Percentiles rank a stretch among this genome's conserved stretches.
Evolutionary conservation across 305 asterid genomes (phyloP).

Genomic region (Solanum hybrid): DNA sequence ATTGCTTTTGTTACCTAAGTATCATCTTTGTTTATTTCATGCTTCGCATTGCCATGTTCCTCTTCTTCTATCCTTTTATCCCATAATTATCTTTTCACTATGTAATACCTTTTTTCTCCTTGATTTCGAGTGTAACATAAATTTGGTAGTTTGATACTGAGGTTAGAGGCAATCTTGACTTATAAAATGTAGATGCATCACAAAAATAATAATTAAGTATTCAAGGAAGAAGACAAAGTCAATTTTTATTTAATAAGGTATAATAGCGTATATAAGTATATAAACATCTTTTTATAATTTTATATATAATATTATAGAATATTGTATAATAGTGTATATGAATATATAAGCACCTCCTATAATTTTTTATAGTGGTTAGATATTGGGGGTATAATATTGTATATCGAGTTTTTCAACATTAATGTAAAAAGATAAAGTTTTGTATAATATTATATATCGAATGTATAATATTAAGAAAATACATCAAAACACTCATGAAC

Average conservation of each 20-base stretch:
- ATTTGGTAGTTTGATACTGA: neutral
- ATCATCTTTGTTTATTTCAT: too few relatives aligned
- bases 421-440: too few relatives aligned
- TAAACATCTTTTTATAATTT: neutral
- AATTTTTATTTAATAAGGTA: neutral
- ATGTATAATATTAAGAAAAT: too few relatives aligned
- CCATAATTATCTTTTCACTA: too few relatives aligned
- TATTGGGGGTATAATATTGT: neutral
- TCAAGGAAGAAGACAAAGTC: neutral
- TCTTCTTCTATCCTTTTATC: neutral
- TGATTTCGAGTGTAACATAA: too few relatives aligned
- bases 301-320: too few relatives aligned
- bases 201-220: too few relatives aligned
- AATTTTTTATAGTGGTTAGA: neutral
- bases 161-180: neutral
- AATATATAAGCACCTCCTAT: neutral
- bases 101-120: too few relatives aligned
- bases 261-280: neutral
- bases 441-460: neutral
- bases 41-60: neutral
- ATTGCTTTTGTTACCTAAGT: neutral
- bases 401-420: neutral
- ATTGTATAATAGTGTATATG: neutral
- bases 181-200: neutral
- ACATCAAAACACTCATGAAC: neutral